These are phyloP conservation scores for Rubus parviflorus DNA, from an alignment of 306 rosid genomes.

Conservation along the genomic window DNA sequence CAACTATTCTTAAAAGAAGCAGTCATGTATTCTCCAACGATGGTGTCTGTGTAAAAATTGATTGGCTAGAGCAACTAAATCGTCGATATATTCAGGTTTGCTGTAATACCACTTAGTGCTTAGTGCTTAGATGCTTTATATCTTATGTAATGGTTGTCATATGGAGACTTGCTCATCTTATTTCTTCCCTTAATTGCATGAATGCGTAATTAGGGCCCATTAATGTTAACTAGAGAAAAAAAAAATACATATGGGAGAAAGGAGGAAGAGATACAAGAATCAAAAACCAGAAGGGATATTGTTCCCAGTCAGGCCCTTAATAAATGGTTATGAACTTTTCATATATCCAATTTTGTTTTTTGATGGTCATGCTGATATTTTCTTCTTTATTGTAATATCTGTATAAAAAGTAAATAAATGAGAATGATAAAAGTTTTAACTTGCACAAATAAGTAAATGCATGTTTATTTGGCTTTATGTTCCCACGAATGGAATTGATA, in stretches of 20 bases:
- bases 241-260: background rate
- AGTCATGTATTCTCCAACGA: constrained; percentile 84
- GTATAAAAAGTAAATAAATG: background rate
- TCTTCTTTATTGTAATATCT: background rate
- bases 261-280: background rate
- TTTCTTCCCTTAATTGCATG: background rate
- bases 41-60: constrained; percentile 74
- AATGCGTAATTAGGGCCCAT: background rate
- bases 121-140: constrained; percentile 9
- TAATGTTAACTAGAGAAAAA: background rate
- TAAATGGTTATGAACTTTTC: background rate
- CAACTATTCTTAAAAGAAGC: constrained; percentile 87
- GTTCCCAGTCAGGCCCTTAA: background rate
- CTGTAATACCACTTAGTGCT: constrained; percentile 13
- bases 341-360: background rate
- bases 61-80: constrained; percentile 92
- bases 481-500: no score
- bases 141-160: background rate
- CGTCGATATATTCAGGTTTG: constrained; percentile 91
- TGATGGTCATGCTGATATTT: background rate
- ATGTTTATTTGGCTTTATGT: background rate
- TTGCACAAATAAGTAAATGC: background rate
- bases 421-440: background rate
- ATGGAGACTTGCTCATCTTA: background rate
- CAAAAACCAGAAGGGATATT: background rate